Percentiles rank a stretch among this genome's conserved stretches.
These are phyloP conservation scores for thale cress (Arabidopsis thaliana) DNA, from an alignment of 345 rosid species.

Conservation along the genomic window TAIR10.1 NC_003076.8:16341501-16342000, in stretches of 20 bases:
- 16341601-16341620: background rate
- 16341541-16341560: constrained; percentile 78
- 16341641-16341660: background rate
- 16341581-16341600: background rate
- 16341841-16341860: background rate
- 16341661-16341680: constrained; percentile 94
- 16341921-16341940: background rate
- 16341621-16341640: background rate
- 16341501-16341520: constrained; percentile 97
- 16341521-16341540: constrained; percentile 93
- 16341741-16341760: constrained; percentile 7
- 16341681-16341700: constrained; percentile 80
- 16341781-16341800: constrained; percentile 11
- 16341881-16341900: background rate
- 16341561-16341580: background rate
- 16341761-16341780: background rate
- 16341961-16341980: background rate
- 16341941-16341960: background rate
- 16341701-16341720: constrained; percentile 99
- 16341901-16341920: background rate
- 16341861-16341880: background rate
- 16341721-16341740: constrained; percentile 94
- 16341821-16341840: background rate
- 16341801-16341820: background rate
- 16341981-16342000: background rate